These are phyloP conservation scores for Entomortierella beljakovae DNA, from an alignment of 192 early-diverging fungal species.

Conservation along the genomic window DNA sequence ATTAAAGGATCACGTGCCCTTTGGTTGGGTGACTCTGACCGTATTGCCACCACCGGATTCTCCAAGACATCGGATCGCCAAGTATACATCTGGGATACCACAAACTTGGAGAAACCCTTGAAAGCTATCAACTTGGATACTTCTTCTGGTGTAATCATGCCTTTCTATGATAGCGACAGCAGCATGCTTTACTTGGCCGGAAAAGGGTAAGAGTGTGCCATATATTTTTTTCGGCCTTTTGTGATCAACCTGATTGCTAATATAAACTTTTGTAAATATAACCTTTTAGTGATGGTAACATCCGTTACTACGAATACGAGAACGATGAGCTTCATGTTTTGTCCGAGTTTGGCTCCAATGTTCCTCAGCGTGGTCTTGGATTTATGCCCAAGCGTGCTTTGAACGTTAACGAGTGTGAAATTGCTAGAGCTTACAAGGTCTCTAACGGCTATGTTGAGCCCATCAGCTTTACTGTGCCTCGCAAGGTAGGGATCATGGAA, in stretches of 20 bases:
- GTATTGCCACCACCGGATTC: constrained; percentile 95
- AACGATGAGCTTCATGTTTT: constrained; percentile 92
- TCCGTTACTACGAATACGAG: constrained; percentile 98
- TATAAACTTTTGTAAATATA: neutral
- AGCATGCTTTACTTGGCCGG: constrained; percentile 95
- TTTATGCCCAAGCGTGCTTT: constrained; percentile 95
- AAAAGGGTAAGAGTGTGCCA: constrained; percentile 69
- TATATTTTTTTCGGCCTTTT: too few relatives aligned
- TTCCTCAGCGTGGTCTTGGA: constrained; percentile 93
- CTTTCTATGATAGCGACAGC: constrained; percentile 93
- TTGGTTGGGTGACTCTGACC: constrained; percentile 86
- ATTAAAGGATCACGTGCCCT: constrained; percentile 96
- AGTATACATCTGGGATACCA: constrained; percentile 89
- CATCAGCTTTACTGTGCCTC: constrained; percentile 95
- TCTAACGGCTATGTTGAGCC: constrained; percentile 91
- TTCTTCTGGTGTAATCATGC: constrained; percentile 96
- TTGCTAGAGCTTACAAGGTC: constrained; percentile 95
- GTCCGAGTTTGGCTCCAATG: constrained; percentile 89
- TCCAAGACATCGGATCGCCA: constrained; percentile 95
- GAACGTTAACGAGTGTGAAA: constrained; percentile 88
- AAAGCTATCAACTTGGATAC: constrained; percentile 86
- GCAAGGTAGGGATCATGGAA: constrained; percentile 72
- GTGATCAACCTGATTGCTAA: neutral
- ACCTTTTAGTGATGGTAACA: constrained; percentile 90
- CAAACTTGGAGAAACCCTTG: constrained; percentile 76